Base-by-base conservation (phyloP, 83 land plant species). In the Picea engelmannii region DNA sequence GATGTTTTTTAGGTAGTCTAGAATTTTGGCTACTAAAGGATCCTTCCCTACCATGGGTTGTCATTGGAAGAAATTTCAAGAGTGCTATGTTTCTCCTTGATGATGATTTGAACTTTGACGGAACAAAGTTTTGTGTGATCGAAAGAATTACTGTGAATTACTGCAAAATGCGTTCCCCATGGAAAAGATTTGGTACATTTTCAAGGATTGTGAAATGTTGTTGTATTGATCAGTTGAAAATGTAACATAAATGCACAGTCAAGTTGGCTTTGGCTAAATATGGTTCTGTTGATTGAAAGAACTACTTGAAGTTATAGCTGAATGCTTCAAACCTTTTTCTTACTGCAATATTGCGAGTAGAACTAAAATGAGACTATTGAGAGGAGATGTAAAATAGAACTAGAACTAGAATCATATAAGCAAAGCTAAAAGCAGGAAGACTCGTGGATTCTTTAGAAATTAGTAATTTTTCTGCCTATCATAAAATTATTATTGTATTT, bases 291-390 rank as follows among this genome's bases (percentile, higher is more conserved):
- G 76, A 9, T 73, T 73, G 58, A n/a, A 73, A 73, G 42, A 73
- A 31, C 20, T 44, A n/a, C n/a, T 40, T n/a, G 13, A 42, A 42
- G 76, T 40, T 20, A 73, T 44, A n/a, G 58, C 12, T 11, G 58
- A 52, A 12, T 42, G 6, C 4, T 9, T 73, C 76, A 44, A 44
- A 71, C 21, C 8, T 69, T 18, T 73, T 42, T 73, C 13, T 42
- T 49, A 9, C 58, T 73, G 49, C 76, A 73, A 44, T 44, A 31
- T 42, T 73, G 76, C 7, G 16, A 17, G 58, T 71, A 20, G 76
- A 73, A n/a, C 55, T 73, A 73, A 73, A 21, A 73, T 10, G 24
- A 73, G 21, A 31, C 24, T 42, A 73, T 47, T 44, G 76, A 52
- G 3, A 52, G 13, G 1, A 11, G 58, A 52, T 52, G 58, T 52